A percentile compares a stretch with the other conserved stretches of the same genome.
These are phyloP conservation scores for Tolypocladium album DNA, from an alignment of 2,329 filamentous ascomycete species.

Conservation along the genomic window DNA sequence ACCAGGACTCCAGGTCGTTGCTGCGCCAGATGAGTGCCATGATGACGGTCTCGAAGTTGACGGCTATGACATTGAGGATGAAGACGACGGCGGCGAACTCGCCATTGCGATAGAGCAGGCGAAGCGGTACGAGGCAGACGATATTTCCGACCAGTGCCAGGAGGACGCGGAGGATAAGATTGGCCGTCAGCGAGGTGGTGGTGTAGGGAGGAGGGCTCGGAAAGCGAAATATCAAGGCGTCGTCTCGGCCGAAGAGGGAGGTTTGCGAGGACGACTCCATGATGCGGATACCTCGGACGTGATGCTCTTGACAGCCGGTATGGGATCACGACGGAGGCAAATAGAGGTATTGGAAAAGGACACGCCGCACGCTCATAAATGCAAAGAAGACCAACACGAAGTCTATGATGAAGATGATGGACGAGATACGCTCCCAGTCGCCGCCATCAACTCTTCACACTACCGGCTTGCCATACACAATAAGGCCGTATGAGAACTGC, in stretches of 20 bases:
- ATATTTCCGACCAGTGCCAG: conserved; percentile 33
- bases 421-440: neutral
- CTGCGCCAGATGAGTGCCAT: conserved; percentile 43
- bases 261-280: neutral
- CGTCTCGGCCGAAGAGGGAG: neutral
- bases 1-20: conserved; percentile 40
- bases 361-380: neutral
- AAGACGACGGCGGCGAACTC: conserved; percentile 43
- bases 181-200: conserved; percentile 24
- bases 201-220: conserved; percentile 9
- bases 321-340: neutral
- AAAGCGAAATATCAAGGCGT: conserved; percentile 4
- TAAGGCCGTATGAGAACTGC: neutral
- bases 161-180: conserved; percentile 37
- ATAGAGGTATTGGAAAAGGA: neutral
- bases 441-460: neutral
- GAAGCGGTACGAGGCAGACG: conserved; percentile 39
- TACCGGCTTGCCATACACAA: neutral
- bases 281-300: neutral
- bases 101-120: conserved; percentile 38
- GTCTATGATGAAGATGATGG: neutral
- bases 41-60: conserved; percentile 37
- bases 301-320: neutral
- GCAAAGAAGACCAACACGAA: neutral
- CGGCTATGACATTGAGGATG: conserved; percentile 31